phyloP scores from a whole-genome alignment of 371 early-diverging fungal species.

The Ecytonucleospora hepatopenaei region DNA sequence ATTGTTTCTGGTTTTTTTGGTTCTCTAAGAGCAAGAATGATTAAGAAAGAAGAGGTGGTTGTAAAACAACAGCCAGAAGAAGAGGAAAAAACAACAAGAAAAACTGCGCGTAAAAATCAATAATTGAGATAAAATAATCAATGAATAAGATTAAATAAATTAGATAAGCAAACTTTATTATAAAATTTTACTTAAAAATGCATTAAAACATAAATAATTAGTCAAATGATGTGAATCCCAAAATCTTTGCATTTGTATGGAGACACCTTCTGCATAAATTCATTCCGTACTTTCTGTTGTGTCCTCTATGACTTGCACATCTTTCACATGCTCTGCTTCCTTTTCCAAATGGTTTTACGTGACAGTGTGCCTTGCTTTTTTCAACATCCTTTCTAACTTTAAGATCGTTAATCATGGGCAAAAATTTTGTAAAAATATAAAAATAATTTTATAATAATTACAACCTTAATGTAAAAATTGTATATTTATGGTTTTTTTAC shows the following conservation, averaged over 20 bases:
- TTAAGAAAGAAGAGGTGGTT: background rate
- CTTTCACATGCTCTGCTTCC: slow-evolving; percentile 48
- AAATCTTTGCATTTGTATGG: slow-evolving; percentile 90
- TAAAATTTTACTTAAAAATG: background rate
- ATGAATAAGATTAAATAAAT: slow-evolving; percentile 2
- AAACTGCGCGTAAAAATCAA: background rate
- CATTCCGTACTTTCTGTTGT: slow-evolving; percentile 95
- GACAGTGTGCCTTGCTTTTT: slow-evolving; percentile 13
- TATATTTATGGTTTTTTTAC: background rate
- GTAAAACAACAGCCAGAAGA: background rate
- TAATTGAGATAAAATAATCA: background rate
- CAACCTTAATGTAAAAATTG: background rate
- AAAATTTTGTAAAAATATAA: slow-evolving; percentile 5
- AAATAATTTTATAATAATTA: no score
- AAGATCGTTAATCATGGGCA: slow-evolving; percentile 17
- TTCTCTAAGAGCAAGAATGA: background rate
- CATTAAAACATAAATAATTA: slow-evolving; percentile 15
- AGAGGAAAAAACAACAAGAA: background rate
- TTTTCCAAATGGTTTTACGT: slow-evolving; percentile 37
- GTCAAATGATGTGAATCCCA: slow-evolving; percentile 70
- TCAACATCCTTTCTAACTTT: slow-evolving; percentile 15
- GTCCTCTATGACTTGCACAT: slow-evolving; percentile 82
- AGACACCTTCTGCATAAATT: slow-evolving; percentile 99
- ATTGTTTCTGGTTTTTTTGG: background rate
- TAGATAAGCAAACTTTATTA: background rate